Evolutionary conservation across 257 asterid species (phyloP), one percentile per base, ranked within the genome.

Genomic region (Solanum sparsipilum): DNA sequence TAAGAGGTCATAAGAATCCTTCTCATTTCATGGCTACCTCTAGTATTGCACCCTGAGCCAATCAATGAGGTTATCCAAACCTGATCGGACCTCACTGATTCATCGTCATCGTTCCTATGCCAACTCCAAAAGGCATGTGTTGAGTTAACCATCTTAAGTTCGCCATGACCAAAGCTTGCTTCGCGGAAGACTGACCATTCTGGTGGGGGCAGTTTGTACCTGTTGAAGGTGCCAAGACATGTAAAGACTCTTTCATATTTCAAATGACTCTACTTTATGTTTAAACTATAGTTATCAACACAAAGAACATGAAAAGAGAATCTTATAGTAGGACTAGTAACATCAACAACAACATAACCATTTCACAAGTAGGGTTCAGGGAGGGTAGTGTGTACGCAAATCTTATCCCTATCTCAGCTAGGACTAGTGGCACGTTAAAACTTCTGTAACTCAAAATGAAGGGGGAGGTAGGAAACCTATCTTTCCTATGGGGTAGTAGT

Each of bases 141-240:
- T 27, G 96, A 76, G 89, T 96, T 96, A 67, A 82, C 93, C 76
- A 96, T 89, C 89, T 87, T 93, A 70, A 96, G 89, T 92, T 95
- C 99, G 1, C 99, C 99, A 84, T 97, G 99, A 4, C 99, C 99
- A 29, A 97, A 97, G 91, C 99, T 96, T 31, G 99, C 99, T 89
- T 97, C 99, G 0, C 98, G 96, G 89, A 97, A 97, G 13, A 87
- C 92, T 4, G 99, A 96, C 99, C 99, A 97, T 52, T 92, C 90
- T 0, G 99, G 98, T 86, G 89, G 88, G 44, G 96, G 96, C 7
- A 90, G 84, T 84, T 83, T 60, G 91, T 92, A 97, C 93, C 99
- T 97, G 68, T 82, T 5, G 9, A 82, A 82, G 27, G 85, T 9
- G 92, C 31, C 70, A 82, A 29, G 44, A 9, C 39, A 79, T 13